Evolutionary conservation across 73 alveolate species (phyloP), one percentile per base, ranked within the genome.

Genomic region (Tetrahymena borealis): DNA sequence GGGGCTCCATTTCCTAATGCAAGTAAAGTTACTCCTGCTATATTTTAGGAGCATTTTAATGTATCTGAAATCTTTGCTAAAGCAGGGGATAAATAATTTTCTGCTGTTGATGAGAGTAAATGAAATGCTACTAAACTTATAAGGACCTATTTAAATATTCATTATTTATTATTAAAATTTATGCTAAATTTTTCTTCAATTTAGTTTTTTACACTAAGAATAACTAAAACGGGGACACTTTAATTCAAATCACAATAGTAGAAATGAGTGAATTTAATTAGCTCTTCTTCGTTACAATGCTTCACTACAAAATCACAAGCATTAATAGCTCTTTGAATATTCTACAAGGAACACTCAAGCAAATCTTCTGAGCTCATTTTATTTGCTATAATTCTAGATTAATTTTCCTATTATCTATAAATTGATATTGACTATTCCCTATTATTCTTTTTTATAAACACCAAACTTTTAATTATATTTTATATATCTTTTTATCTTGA

Each of bases 1-100:
- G 99, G 99, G 5, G 99, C 99, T n/a, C 99, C 99, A 94, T 98
- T 99, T 11, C 99, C 99, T 79, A 99, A 97, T 42, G 99, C 99
- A 39, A 99, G 96, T 11, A 99, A 91, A 18, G 99, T 99, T 7
- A 97, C 98, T 40, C 99, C 98, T 11, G 85, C 85, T n/a, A 60
- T 24, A 15, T 32, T 60, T 60, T 60, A 60, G 9, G 85, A 60
- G 9, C 85, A 60, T 60, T 60, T 60, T 1, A 60, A 35, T 15
- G 85, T 24, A 60, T 60, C 85, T 24, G 85, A 60, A 24, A 60
- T 60, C 28, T 60, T 60, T 7, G 85, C 85, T 60, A 60, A 60
- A 60, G 85, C 85, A 9, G 85, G 85, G 28, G 85, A 60, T 60
- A 60, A 60, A 60, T 60, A 60, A 5, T 32, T 24, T 60, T 60